Base-by-base conservation (phyloP, 805 yeast genomes). In the Pichia membranifaciens region DNA sequence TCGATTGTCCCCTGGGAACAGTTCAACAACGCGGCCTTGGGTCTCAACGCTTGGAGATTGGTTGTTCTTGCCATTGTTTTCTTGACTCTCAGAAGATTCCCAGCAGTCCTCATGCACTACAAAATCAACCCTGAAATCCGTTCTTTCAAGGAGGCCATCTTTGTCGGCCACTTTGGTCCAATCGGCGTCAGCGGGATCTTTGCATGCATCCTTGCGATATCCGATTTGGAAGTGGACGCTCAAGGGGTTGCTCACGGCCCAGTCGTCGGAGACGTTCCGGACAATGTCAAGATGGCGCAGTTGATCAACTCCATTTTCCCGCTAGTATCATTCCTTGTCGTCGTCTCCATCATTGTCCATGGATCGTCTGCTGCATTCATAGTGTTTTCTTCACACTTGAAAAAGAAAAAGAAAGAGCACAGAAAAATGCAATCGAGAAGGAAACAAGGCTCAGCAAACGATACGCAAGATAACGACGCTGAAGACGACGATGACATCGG, bases 161-260 rank as follows among this genome's bases (percentile, higher is more conserved):
- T 82, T 58, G 76, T 81, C 51, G 87, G 87, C 41, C 86, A 78
- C 64, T 82, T 82, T 57, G 88, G 88, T 25, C 88, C 88, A 7
- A 80, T 82, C 58, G 88, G 87, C 18, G 66, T 62, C 18, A 62
- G 64, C 33, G 66, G 66, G 3, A 54, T 63, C 7, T 63, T 59
- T 52, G 65, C 65, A 1, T 58, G 60, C 12, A 58, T 62, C 16
- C 28, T 62, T 15, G 65, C 66, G 5, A 58, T 59, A 28, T 54
- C 58, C 2, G 61, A 61, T 31, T 47, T 61, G 22, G 66, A 62
- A 22, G 51, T 58, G 7, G 55, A 53, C 33, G 71, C 57, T 59
- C 60, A 52, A 65, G 66, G 58, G 52, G 66, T 46, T 47, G 70
- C 29, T 60, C 61, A 59, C 28, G 61, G 61, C 1, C 61, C 62